Evolutionary conservation across 1,284 basidiomycete species (phyloP).

Genomic region (Cryptococcus depauperatus): DNA sequence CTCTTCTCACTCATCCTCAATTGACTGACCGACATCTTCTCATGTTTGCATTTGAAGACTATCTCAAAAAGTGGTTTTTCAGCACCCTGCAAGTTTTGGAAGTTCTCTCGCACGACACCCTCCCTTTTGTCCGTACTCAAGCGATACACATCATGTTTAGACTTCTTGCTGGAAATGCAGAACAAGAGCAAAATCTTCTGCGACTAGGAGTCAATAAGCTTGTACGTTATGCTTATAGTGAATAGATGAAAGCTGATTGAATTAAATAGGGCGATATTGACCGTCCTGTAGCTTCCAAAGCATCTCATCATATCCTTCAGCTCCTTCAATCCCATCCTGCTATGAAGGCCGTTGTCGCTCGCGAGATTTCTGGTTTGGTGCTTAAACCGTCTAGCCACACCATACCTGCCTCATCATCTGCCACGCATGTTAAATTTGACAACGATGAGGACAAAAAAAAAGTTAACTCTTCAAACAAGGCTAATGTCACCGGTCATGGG

Average conservation of each 20-base stretch:
- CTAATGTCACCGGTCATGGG: conserved; percentile 56
- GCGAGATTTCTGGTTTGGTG: conserved; percentile 74
- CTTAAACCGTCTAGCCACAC: conserved; percentile 54
- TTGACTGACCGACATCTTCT: conserved; percentile 69
- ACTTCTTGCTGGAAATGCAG: conserved; percentile 80
- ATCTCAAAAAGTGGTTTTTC: conserved; percentile 96
- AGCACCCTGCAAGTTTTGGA: conserved; percentile 83
- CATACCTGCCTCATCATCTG: conserved; percentile 43
- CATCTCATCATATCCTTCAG: conserved; percentile 81
- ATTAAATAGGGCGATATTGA: conserved; percentile 74
- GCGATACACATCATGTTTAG: conserved; percentile 65
- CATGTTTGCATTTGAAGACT: conserved; percentile 90
- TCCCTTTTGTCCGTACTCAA: conserved; percentile 81
- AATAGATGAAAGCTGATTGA: conserved; percentile 26
- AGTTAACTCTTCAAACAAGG: conserved; percentile 28
- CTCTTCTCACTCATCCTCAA: conserved; percentile 55
- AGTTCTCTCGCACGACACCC: conserved; percentile 75
- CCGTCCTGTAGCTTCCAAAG: conserved; percentile 77
- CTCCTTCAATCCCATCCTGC: conserved; percentile 83
- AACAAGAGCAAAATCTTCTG: conserved; percentile 95
- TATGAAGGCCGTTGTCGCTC: conserved; percentile 87
- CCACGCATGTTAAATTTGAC: conserved; percentile 45
- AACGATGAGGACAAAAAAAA: conserved; percentile 37
- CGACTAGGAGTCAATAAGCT: conserved; percentile 91
- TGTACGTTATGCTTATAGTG: too few relatives aligned